Evolutionary conservation across 2,329 filamentous ascomycete genomes (phyloP), one percentile per base, ranked within the genome.

Genomic region (Colletotrichum tropicicola): DNA sequence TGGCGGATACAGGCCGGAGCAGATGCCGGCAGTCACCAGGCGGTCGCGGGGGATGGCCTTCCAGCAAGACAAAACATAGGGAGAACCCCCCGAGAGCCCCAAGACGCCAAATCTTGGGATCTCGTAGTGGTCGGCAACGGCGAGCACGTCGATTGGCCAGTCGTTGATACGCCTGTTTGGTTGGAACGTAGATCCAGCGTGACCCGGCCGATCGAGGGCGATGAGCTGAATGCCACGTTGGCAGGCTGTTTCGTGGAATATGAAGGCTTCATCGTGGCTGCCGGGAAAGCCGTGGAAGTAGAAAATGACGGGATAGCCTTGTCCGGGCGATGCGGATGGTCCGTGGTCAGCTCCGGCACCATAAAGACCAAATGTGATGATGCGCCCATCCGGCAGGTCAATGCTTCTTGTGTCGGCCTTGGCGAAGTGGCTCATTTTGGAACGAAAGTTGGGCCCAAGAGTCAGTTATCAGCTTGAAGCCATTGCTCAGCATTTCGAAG

Each of bases 221-320:
- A 82, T 70, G 39, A 82, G n/a, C 6, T 76, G 77, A 30, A 79
- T 54, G 8, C 68, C 61, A 9, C 69, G 71, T 9, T 67, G 66
- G 5, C 62, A 66, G 17, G 74, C 76, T 7, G 71, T 43, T 2
- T 66, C 57, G 37, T 76, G 69, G 17, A 74, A 49, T 7, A 63
- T 61, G 8, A 55, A 57, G 10, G 70, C 76, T 61, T 82, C 80
- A 19, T 79, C 70, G n/a, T 79, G 79, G 6, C 75, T 80, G 1
- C 74, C 73, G 0, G 80, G 80, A 58, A 75, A 80, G 10, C 80
- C 80, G 67, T 82, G 81, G 63, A 82, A 79, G 68, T 76, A 64
- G n/a, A 64, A 48, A 5, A 64, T 30, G 25, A 17, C 27, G 3
- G 45, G 56, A 7, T 13, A 13, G 17, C 21, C n/a, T 12, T 19